phyloP scores from a whole-genome alignment of 208 protist species.

The Polymyxa betae region DNA sequence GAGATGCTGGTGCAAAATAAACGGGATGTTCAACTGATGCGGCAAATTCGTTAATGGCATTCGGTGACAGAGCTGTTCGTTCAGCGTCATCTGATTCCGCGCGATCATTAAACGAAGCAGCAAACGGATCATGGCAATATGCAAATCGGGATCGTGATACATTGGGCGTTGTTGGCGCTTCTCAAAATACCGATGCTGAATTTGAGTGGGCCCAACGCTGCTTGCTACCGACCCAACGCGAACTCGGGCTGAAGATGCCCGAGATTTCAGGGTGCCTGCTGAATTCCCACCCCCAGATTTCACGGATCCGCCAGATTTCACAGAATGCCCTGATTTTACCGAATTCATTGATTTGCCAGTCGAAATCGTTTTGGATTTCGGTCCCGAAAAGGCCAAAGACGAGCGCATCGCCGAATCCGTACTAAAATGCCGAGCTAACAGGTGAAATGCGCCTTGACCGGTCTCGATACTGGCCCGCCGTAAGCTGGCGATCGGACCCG shows the following conservation, averaged over 20 bases:
- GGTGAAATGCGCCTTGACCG: neutral
- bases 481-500: neutral
- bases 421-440: neutral
- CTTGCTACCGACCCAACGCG: neutral
- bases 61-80: neutral
- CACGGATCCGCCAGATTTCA: neutral
- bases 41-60: conserved; percentile 9
- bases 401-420: neutral
- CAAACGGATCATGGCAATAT: conserved; percentile 10
- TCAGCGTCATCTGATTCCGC: conserved; percentile 15
- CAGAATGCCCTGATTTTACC: neutral
- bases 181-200: conserved; percentile 37
- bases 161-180: neutral
- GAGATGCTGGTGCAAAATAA: neutral
- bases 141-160: neutral
- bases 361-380: neutral
- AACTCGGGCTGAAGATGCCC: neutral
- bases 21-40: conserved; percentile 41
- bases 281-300: neutral
- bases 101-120: conserved; percentile 21
- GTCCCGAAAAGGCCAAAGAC: neutral
- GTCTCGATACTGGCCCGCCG: neutral
- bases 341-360: neutral
- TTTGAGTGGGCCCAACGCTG: neutral
- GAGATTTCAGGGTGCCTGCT: neutral